A percentile compares a stretch with the other conserved stretches of the same genome.
These are phyloP conservation scores for Fusarium sp. DNA, from an alignment of 2,329 filamentous ascomycete species.

Conservation along the genomic window DNA sequence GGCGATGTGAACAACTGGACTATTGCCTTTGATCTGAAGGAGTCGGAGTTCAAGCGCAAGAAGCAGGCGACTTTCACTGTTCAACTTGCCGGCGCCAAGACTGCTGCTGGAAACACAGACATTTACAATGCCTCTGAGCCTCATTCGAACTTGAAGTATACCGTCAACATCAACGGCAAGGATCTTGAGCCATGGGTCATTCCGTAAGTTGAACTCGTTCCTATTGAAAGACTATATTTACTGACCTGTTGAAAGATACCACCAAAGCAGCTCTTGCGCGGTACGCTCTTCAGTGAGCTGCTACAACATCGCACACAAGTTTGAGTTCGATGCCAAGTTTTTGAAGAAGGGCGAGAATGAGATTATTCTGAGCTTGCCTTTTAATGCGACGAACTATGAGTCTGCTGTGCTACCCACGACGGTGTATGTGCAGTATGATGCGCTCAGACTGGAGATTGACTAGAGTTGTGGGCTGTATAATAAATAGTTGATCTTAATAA, in stretches of 20 bases:
- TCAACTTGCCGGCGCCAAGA: slow-evolving; percentile 72
- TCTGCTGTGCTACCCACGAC: slow-evolving; percentile 66
- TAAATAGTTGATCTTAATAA: neutral
- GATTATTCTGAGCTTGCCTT: slow-evolving; percentile 69
- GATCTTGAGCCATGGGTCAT: slow-evolving; percentile 67
- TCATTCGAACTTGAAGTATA: slow-evolving; percentile 65
- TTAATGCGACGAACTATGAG: slow-evolving; percentile 70
- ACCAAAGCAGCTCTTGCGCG: slow-evolving; percentile 64
- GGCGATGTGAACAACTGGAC: slow-evolving; percentile 70
- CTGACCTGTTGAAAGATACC: slow-evolving; percentile 37
- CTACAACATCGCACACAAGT: slow-evolving; percentile 72
- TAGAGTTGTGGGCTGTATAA: slow-evolving; percentile 9
- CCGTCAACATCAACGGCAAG: slow-evolving; percentile 56
- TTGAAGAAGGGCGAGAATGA: slow-evolving; percentile 66
- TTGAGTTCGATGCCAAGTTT: slow-evolving; percentile 64
- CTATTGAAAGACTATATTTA: neutral
- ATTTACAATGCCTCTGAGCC: slow-evolving; percentile 64
- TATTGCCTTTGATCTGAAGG: slow-evolving; percentile 63
- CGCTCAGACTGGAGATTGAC: slow-evolving; percentile 69
- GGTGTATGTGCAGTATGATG: slow-evolving; percentile 75
- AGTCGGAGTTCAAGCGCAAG: slow-evolving; percentile 57
- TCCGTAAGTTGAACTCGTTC: slow-evolving; percentile 54
- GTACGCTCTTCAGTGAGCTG: slow-evolving; percentile 71
- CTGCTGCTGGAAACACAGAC: slow-evolving; percentile 72
- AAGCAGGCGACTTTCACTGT: slow-evolving; percentile 69